Conservation (phyloP, 2,329 filamentous ascomycete species). For the Aureobasidium mangrovei region DNA sequence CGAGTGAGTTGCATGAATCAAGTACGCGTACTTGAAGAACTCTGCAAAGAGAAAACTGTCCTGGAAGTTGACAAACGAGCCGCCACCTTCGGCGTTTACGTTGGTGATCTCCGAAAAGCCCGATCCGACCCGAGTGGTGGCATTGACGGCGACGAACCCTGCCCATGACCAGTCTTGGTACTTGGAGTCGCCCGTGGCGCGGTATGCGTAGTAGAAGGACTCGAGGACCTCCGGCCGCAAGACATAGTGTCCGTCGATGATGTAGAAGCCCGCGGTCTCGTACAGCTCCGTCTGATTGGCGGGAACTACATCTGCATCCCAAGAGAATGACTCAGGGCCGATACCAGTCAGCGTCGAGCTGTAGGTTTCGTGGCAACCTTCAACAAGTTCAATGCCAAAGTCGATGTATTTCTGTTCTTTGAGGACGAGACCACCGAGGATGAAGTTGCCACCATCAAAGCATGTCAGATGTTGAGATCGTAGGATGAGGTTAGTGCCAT, state of each 20-base stretch:
- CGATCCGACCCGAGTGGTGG: conserved; percentile 52
- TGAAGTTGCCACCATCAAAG: conserved; percentile 78
- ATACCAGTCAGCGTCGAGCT: conserved; percentile 58
- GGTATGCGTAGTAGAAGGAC: conserved; percentile 79
- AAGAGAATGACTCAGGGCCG: conserved; percentile 56
- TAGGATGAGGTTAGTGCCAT: conserved; percentile 34
- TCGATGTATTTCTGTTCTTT: conserved; percentile 57
- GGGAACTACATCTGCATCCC: conserved; percentile 35
- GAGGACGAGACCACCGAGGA: conserved; percentile 68
- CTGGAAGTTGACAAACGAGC: conserved; percentile 63
- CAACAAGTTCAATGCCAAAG: conserved; percentile 63
- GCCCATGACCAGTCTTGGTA: conserved; percentile 83
- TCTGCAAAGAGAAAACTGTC: conserved; percentile 87
- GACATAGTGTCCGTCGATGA: conserved; percentile 52
- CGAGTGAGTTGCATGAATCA: conserved; percentile 47
- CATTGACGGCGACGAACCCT: conserved; percentile 60
- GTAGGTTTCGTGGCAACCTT: conserved; percentile 69
- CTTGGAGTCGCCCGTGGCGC: conserved; percentile 62
- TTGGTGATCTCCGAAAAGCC: conserved; percentile 59
- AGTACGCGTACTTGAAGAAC: conserved; percentile 74
- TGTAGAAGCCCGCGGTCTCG: conserved; percentile 59
- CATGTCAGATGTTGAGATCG: conserved; percentile 54
- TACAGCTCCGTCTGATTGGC: conserved; percentile 37
- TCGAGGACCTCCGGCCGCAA: conserved; percentile 73
- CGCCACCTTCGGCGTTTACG: conserved; percentile 51